phyloP scores from a whole-genome alignment of 805 yeast species.

The Zygoascus ofunaensis region DNA sequence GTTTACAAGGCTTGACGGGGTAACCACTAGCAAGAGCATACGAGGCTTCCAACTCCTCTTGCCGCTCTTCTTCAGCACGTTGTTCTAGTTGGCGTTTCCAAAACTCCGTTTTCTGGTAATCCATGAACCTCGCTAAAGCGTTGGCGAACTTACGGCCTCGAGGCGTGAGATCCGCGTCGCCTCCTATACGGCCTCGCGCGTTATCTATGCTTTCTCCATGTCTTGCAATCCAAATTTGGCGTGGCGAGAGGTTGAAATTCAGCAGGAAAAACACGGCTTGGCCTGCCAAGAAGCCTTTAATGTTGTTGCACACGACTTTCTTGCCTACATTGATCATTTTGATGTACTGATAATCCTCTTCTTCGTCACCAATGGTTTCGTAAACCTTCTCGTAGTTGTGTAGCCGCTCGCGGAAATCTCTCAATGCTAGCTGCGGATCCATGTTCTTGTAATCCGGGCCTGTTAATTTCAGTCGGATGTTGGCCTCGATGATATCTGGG shows the following conservation, averaged over 20 bases:
- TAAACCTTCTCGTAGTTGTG: constrained; percentile 81
- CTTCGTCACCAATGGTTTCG: constrained; percentile 78
- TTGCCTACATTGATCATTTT: constrained; percentile 95
- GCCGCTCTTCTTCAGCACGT: constrained; percentile 33
- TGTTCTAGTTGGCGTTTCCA: constrained; percentile 50
- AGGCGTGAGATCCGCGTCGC: constrained; percentile 72
- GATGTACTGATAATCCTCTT: constrained; percentile 69
- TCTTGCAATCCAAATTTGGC: constrained; percentile 91
- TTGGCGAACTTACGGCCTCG: constrained; percentile 69
- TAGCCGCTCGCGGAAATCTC: constrained; percentile 74
- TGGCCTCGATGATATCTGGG: constrained; percentile 65
- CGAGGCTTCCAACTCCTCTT: constrained; percentile 7
- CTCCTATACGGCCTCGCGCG: constrained; percentile 80
- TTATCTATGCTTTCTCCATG: constrained; percentile 92
- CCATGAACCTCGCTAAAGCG: constrained; percentile 68
- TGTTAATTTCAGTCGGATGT: constrained; percentile 71
- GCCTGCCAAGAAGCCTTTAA: constrained; percentile 80
- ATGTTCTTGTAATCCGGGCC: constrained; percentile 90
- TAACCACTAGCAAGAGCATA: constrained; percentile 6
- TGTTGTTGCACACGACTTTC: constrained; percentile 85
- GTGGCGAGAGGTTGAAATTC: constrained; percentile 77
- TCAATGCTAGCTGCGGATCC: constrained; percentile 71
- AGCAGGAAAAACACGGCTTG: constrained; percentile 85
- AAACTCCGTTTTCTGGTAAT: constrained; percentile 59
- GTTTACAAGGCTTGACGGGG: constrained; percentile 24